Conservation (phyloP, 2,329 filamentous ascomycete species). For the Pezicula neosporulosa region DNA sequence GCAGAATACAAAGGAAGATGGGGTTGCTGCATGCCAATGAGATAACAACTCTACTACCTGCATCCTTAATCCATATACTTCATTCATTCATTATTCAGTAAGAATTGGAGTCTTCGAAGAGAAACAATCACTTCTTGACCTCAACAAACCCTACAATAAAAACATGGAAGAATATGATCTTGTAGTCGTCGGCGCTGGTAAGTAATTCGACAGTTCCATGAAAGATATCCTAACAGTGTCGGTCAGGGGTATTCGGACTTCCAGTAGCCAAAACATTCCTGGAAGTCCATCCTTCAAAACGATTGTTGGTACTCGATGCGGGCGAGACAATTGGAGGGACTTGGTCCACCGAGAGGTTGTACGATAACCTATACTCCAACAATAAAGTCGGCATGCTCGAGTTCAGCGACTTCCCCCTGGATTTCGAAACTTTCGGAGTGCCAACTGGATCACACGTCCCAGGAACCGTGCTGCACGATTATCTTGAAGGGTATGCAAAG, state of each 20-base stretch:
- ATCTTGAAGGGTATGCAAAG: slow-evolving; percentile 51
- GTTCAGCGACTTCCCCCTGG: slow-evolving; percentile 62
- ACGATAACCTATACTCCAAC: slow-evolving; percentile 67
- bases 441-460: slow-evolving; percentile 52
- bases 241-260: slow-evolving; percentile 50
- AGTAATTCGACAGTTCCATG: slow-evolving; percentile 18
- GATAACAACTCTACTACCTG: no score
- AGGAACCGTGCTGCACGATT: slow-evolving; percentile 49
- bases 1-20: no score
- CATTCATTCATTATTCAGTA: no score
- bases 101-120: no score
- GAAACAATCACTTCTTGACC: not conserved
- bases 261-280: slow-evolving; percentile 57
- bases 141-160: not conserved
- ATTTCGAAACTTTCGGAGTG: slow-evolving; percentile 5
- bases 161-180: slow-evolving; percentile 22
- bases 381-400: slow-evolving; percentile 71
- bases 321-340: slow-evolving; percentile 58
- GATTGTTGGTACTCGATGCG: slow-evolving; percentile 54
- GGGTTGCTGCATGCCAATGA: no score
- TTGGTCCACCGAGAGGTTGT: slow-evolving; percentile 65
- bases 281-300: slow-evolving; percentile 51
- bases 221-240: not conserved
- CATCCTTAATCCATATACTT: no score
- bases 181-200: slow-evolving; percentile 45